Base-by-base conservation (phyloP, 768 basidiomycete genomes). In the Paxillus rubicundulus region DNA sequence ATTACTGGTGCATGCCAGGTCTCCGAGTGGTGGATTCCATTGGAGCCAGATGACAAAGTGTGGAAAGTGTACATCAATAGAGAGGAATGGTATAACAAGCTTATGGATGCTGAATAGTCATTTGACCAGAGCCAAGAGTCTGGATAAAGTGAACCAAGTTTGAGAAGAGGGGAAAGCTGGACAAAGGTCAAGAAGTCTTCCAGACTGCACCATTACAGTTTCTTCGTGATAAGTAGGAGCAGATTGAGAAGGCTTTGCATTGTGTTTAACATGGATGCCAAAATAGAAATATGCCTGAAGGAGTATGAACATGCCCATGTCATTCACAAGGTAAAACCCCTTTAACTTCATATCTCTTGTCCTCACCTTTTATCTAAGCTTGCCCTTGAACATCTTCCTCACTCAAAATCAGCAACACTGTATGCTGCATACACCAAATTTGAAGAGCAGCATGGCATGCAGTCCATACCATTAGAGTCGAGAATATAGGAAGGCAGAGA, bases 11-110 rank as follows among this genome's bases (percentile, higher is more conserved):
- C 95, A 2, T 85, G 97, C 9, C 96, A 98, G 67, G 92, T 98
- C 50, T 99, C 98, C 56, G 97, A 99, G 70, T 82, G 97, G 42
- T 99, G 97, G 97, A 96, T 98, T 93, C 83, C 91, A 59, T 98
- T 97, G 97, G 97, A 98, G 67, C 97, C 97, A 1, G 95, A 98
- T 62, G 97, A 98, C 81, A 98, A 98, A 76, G 94, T 96, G 3
- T 99, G 96, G 96, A 90, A 94, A 66, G 92, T 93, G n/a, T 98
- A 96, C 72, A 91, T 98, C 79, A 98, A 99, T 75, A 78, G 98
- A 68, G 97, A 99, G 74, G 85, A 88, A 65, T 81, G 97, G 47
- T 99, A 98, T 67, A 77, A 85, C 51, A 97, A 99, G 70, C 72
- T 84, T 18, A 96, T 66, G 96, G 98, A 64, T 79, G 93, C 9